Conservation (phyloP, 1,139 yeast species). For the Debaryomyces subglobosus region DNA sequence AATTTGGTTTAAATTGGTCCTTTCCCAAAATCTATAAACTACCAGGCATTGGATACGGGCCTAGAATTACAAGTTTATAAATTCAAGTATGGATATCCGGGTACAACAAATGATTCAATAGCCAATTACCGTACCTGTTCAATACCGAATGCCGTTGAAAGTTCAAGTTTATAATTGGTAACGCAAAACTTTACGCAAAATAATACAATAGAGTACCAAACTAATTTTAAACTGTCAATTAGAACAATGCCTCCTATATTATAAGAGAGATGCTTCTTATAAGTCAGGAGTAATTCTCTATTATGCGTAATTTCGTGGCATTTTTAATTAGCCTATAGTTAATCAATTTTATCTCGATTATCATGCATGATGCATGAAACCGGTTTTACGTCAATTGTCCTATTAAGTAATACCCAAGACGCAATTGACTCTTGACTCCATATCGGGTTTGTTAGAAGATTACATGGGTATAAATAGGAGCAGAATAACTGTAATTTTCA, state of each 20-base stretch:
- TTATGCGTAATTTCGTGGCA: background rate
- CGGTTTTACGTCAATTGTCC: background rate
- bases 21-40: background rate
- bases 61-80: background rate
- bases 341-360: constrained; percentile 6
- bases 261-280: background rate
- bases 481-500: background rate
- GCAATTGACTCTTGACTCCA: background rate
- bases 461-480: background rate
- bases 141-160: background rate
- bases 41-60: background rate
- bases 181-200: background rate
- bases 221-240: background rate
- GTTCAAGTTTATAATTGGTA: background rate
- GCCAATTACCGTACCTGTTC: background rate
- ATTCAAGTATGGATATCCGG: background rate
- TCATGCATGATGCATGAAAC: background rate
- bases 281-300: background rate
- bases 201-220: background rate
- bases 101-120: background rate
- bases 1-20: background rate
- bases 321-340: background rate
- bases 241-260: no score
- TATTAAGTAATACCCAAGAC: background rate
- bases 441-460: background rate